Evolutionary conservation across 176 grass and related monocot genomes (phyloP), one percentile per base, ranked within the genome.

Genomic region (Oryza glumipatula): DNA sequence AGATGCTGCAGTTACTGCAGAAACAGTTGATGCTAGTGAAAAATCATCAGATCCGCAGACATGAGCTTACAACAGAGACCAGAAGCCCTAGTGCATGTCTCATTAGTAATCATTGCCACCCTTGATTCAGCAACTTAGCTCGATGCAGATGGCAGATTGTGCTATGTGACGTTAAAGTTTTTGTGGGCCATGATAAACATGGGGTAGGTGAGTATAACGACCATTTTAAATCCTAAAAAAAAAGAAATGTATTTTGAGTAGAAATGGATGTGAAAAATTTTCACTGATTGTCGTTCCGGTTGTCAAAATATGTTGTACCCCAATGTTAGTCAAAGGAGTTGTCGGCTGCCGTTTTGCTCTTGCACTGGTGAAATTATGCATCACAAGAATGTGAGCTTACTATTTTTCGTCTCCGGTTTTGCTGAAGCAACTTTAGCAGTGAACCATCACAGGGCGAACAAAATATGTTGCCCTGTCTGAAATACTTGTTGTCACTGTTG

Each of bases 21-120:
- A 88, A 84, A 32, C 74, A 80, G 48, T 33, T 60, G 44, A 54
- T 66, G 36, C 19, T 5, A 82, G 68, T 46, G 80, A 88, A 49
- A 22, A 77, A 22, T 26, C 73, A 81, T 81, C 76, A 3, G 75
- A 68, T 65, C 73, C 75, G 3, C 76, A 84, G 38, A 87, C 76
- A 69, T 87, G 51, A 87, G 80, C 41, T 68, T 79, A 9, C 43
- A 4, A 48, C 11, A 11, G 35, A 80, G 26, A 49, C 21, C 26
- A 67, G 32, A 51, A 67, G 33, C 51, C 46, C 71, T 41, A 56
- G 33, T 77, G 77, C 76, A 82, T 73, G 51, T 46, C 10, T 73
- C 8, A 69, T 70, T 52, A 52, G 64, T 41, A 49, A 83, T 69
- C 33, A 36, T 19, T 35, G 2, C 46, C 12, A 67, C 65, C 30